Conservation (phyloP, 352 stramenopile species). For the Phytophthora pluvialis region DNA sequence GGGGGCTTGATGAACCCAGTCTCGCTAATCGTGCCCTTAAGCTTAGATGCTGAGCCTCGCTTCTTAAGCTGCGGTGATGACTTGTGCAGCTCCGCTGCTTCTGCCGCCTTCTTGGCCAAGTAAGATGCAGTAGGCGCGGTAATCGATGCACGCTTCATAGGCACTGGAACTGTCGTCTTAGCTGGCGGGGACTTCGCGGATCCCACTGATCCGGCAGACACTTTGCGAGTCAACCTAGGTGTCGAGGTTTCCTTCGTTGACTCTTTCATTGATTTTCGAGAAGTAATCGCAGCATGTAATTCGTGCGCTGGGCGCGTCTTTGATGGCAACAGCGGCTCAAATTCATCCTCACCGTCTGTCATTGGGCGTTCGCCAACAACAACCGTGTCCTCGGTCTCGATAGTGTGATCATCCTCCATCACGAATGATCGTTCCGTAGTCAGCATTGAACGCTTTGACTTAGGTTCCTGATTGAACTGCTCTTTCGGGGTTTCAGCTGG, state of each 20-base stretch:
- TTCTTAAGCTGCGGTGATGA: slow-evolving; percentile 22
- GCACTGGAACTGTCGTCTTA: slow-evolving; percentile 17
- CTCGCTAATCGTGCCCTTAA: slow-evolving; percentile 21
- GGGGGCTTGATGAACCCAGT: slow-evolving; percentile 35
- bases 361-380: slow-evolving; percentile 64
- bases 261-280: slow-evolving; percentile 12
- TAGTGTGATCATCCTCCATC: slow-evolving; percentile 62
- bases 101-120: slow-evolving; percentile 31
- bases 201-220: slow-evolving; percentile 28
- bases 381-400: slow-evolving; percentile 69
- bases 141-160: slow-evolving; percentile 39
- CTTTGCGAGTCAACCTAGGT: slow-evolving; percentile 32
- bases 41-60: slow-evolving; percentile 15
- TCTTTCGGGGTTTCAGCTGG: slow-evolving; percentile 10
- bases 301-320: slow-evolving; percentile 16
- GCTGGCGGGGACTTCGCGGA: slow-evolving; percentile 31
- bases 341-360: slow-evolving; percentile 65
- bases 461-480: slow-evolving; percentile 7
- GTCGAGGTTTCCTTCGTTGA: slow-evolving; percentile 12
- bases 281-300: slow-evolving; percentile 11
- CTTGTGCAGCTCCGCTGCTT: slow-evolving; percentile 22
- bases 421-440: slow-evolving; percentile 75
- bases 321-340: slow-evolving; percentile 22
- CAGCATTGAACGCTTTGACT: slow-evolving; percentile 50
- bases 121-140: slow-evolving; percentile 38